Conservation (phyloP, 306 rosid genomes). For the Dicorynia guianensis region DNA sequence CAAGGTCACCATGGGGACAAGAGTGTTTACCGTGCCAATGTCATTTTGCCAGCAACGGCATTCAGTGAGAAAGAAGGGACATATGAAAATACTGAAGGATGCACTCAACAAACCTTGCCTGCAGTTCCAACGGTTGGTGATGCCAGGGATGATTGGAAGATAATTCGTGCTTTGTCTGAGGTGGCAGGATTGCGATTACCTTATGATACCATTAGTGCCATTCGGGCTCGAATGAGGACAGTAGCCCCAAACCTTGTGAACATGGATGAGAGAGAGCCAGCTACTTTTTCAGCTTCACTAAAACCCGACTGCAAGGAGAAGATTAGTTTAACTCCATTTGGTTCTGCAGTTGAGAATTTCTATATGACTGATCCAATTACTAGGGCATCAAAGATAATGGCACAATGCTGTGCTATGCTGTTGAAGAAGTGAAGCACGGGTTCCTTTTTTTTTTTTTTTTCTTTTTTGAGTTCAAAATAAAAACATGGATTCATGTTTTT, state of each 20-base stretch:
- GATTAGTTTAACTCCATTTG: conserved; percentile 62
- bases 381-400: conserved; percentile 99
- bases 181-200: conserved; percentile 76
- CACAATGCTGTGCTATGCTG: conserved; percentile 89
- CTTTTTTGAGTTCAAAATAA: conserved; percentile 43
- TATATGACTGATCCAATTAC: conserved; percentile 99
- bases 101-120: conserved; percentile 88
- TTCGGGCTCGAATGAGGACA: conserved; percentile 68
- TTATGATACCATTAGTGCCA: conserved; percentile 74
- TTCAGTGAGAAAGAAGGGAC: conserved; percentile 98
- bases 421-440: conserved; percentile 71
- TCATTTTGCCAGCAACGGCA: conserved; percentile 87
- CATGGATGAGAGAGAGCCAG: conserved; percentile 80
- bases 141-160: conserved; percentile 99
- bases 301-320: conserved; percentile 65
- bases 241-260: conserved; percentile 91
- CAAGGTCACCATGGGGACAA: conserved; percentile 98
- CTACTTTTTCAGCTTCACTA: conserved; percentile 71
- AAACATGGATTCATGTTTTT: conserved; percentile 38
- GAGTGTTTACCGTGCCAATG: conserved; percentile 87
- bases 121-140: conserved; percentile 98
- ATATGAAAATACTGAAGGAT: conserved; percentile 92
- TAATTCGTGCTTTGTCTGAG: conserved; percentile 89
- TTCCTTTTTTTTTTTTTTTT: conserved; percentile 41
- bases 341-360: conserved; percentile 76